Base-by-base conservation (phyloP, 1,284 basidiomycete species). In the Entoloma clypeatum region DNA sequence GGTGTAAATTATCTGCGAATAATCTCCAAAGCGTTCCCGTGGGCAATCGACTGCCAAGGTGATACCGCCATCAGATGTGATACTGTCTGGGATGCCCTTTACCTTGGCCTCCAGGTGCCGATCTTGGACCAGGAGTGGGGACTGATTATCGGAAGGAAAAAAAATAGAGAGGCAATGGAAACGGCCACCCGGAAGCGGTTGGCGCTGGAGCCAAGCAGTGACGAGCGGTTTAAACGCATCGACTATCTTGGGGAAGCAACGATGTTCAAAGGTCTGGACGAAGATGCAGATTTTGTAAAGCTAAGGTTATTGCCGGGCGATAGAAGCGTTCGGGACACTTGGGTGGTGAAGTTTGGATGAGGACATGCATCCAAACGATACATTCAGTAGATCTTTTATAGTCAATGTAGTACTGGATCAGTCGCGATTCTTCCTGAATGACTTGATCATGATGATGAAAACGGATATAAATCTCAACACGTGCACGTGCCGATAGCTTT, bases 101-200 rank as follows among this genome's bases (percentile, higher is more conserved):
- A 74, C 45, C 46, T 57, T 5, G 68, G 62, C 29, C 60, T 83
- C 21, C 73, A 79, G 35, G 62, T 70, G 38, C 67, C 66, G 9
- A 62, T 83, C 11, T 68, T 49, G 3, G 76, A 81, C 45, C 77
- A 77, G 3, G 81, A 82, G 53, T 82, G 80, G 80, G 76, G 75
- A 0, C 57, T 77, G 23, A 58, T 75, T 5, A 54, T 63, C 16
- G 48, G 39, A n/a, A 61, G 67, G 28, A 59, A 62, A 48, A 65
- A 63, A 43, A 38, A 53, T 35, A 52, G 54, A 33, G 62, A 61
- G 37, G 49, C 37, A 16, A 55, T 66, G n/a, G 60, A 64, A 42
- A 57, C 56, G 21, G 63, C 63, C 14, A 63, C 64, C 33, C 72
- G 67, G 58, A 60, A 66, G 42, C 59, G 65, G 44, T 50, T 56